Evolutionary conservation across 2,329 filamentous ascomycete genomes (phyloP), one percentile per base, ranked within the genome.

Genomic region (Eutypella sp.): DNA sequence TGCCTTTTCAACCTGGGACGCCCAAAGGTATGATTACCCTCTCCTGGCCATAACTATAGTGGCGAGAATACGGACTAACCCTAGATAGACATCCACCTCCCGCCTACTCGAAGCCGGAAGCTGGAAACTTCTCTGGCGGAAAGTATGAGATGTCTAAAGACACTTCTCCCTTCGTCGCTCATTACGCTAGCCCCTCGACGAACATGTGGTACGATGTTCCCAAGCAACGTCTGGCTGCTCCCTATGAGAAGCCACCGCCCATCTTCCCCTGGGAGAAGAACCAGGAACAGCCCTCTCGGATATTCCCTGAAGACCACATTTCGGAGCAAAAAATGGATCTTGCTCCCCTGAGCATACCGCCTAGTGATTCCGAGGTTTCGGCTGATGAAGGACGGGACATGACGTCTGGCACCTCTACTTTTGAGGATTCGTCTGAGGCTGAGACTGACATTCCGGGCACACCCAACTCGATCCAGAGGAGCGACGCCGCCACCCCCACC

Each of bases 211-310:
- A 93, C 62, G 74, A 92, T 57, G 78, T 95, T 29, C 90, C 90
- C 5, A 81, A 76, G 51, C 76, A 79, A 47, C 72, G 73, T 16
- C 80, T 81, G 19, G 75, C 80, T 40, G 71, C 66, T 20, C 57
- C 60, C n/a, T 55, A 76, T 37, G 73, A 82, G 52, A 78, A 71
- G 49, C 78, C 83, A 13, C 76, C 78, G 40, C 76, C 83, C 3
- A 84, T 97, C 41, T 99, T 99, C 65, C 93, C 93, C 0, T 99
- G 93, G 93, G 93, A 99, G 65, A 69, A 67, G 36, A 71, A 83
- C 47, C 79, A 79, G 50, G 76, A 84, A 11, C 80, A 74, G 57
- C 70, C 82, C 5, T 71, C 79, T 11, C 80, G 88, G 54, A 75
- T 83, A 11, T 93, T 91, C 58, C 68, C 72, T 40, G 79, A 83